Evolutionary conservation across 1,284 basidiomycete species (phyloP), one percentile per base, ranked within the genome.

Genomic region (Schizopora paradoxa): DNA sequence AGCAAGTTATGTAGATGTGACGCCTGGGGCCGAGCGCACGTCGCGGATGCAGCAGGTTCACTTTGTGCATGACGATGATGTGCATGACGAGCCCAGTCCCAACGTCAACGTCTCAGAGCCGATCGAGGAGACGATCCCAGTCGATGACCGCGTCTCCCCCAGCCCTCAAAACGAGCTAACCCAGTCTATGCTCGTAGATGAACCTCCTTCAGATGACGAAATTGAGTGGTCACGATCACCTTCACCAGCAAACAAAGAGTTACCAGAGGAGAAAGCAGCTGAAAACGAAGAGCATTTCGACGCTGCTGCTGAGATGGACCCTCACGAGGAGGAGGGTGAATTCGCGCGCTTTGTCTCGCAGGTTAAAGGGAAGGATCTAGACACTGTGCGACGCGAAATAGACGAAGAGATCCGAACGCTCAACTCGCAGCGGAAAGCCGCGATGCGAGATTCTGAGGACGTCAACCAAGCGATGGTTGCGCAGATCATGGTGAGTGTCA

Each of bases 401-500:
- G 91, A 95, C 60, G 84, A 86, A 42, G 96, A 99, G 65, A 93
- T 99, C 48, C 74, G 76, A 48, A 71, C 74, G 3, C 69, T 99
- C 38, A 83, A 92, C 58, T 74, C 81, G 60, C 88, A 95, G 64
- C 79, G 81, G 60, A 94, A 91, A 62, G 82, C 81, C 32, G 90
- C 92, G 13, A 83, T 93, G 76, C 76, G 93, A 29, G 92, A 95
- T 66, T 89, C 93, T 7, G 96, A 98, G 58, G 94, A 97, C 60
- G 81, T 98, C 54, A 95, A 90, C 3, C 83, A 89, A 59, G 86
- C 94, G 54, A 98, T 97, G 94, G 77, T 96, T 36, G 74, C 81
- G 1, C 95, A 99, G 65, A 96, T 99, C 55, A 96, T 97, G 84
- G 88, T 89, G 54, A 29, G 69, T 49, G 38, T 21, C 26, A 10